Evolutionary conservation across 2,329 filamentous ascomycete genomes (phyloP), one percentile per base, ranked within the genome.

Genomic region (Anthostomella pinea): DNA sequence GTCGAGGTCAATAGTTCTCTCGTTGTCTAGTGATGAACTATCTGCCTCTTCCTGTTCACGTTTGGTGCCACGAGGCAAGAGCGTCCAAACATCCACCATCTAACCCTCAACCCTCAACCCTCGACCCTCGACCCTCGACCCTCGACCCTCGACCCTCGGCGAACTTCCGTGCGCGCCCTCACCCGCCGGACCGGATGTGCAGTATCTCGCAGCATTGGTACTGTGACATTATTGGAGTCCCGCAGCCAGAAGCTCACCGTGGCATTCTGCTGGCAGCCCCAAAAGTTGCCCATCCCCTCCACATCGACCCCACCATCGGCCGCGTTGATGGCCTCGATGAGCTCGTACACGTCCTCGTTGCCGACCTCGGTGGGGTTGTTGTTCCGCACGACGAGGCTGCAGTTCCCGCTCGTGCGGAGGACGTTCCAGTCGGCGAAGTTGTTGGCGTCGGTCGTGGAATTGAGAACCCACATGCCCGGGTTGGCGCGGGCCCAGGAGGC

Each of bases 231-330:
- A 6, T 23, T 14, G 3, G 39, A n/a, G 23, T 24, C 18, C 10
- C 49, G 49, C 20, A 52, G 18, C 43, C 41, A 50, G 28, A 50
- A 48, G n/a, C 23, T 23, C 14, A 52, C 43, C 18, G 18, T 14
- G 7, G 20, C 38, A n/a, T 28, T 29, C 3, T 10, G 35, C 26
- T 30, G 34, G 19, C 46, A 49, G 6, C 19, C 31, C 3, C 6
- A 11, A 30, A 51, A 40, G 8, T 14, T 22, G 7, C 44, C 44
- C 11, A 32, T 21, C 23, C 41, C 41, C 35, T 48, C 48, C 10
- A 50, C 9, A 4, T 29, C 8, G 7, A 30, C 35, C 9, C 31
- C 26, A 6, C 39, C 36, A 16, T 38, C 34, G 8, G 25, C 14
- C 3, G 24, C 17, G n/a, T 41, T 26, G 9, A 48, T 31, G 16